These are phyloP conservation scores for Maudiozyma humilis DNA, from an alignment of 1,139 yeast genomes.

Conservation along the genomic window DNA sequence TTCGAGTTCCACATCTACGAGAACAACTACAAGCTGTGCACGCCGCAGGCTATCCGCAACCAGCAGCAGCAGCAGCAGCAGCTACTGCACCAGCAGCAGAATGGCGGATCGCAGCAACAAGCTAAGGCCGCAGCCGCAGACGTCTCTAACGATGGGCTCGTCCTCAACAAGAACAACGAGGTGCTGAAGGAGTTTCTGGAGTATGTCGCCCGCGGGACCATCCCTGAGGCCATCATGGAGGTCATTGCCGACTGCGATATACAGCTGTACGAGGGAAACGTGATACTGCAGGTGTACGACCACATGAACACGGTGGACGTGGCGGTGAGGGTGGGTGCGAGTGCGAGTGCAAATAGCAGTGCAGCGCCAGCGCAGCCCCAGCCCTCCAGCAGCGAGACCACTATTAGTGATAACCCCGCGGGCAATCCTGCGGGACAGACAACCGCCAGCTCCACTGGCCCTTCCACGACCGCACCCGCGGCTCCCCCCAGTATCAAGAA, in stretches of 20 bases:
- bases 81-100: background rate
- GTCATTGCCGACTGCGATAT: slow-evolving; percentile 80
- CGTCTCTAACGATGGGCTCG: slow-evolving; percentile 49
- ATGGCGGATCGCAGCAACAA: no score
- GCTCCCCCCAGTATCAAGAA: slow-evolving; percentile 18
- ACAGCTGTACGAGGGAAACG: slow-evolving; percentile 78
- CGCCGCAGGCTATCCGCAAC: slow-evolving; percentile 31
- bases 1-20: slow-evolving; percentile 84
- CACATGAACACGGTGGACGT: slow-evolving; percentile 43
- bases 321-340: background rate
- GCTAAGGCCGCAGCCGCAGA: slow-evolving; percentile 26
- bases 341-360: slow-evolving; percentile 6
- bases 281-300: slow-evolving; percentile 75
- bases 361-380: background rate
- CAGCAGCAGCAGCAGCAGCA: slow-evolving; percentile 33
- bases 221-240: slow-evolving; percentile 85
- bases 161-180: slow-evolving; percentile 75
- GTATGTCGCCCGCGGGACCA: slow-evolving; percentile 70
- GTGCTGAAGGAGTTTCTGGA: slow-evolving; percentile 70
- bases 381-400: background rate
- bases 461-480: background rate
- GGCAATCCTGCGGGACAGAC: background rate
- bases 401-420: no score
- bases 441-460: background rate
- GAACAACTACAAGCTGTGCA: slow-evolving; percentile 59